Conservation (phyloP, 179 eudicot genomes). For the Beta lomatogona region DNA sequence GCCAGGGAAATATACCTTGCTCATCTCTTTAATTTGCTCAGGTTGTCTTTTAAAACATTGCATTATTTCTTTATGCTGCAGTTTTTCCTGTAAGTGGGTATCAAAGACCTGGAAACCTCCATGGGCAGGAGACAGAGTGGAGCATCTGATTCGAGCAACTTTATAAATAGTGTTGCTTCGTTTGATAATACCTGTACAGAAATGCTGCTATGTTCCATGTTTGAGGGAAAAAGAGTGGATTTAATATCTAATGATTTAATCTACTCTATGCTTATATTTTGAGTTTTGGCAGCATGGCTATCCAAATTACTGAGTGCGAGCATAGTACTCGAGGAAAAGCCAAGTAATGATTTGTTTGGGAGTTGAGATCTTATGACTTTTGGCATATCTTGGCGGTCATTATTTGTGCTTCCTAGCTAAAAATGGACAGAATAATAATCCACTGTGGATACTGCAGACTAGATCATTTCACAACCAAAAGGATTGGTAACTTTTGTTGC, state of each 20-base stretch:
- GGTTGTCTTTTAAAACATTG: constrained; percentile 10
- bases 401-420: neutral
- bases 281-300: constrained; percentile 23
- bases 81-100: constrained; percentile 38
- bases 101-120: constrained; percentile 36
- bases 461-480: constrained; percentile 30
- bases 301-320: constrained; percentile 18
- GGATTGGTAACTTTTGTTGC: constrained; percentile 30
- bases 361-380: neutral
- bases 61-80: constrained; percentile 21
- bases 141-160: constrained; percentile 41
- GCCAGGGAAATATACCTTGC: constrained; percentile 3
- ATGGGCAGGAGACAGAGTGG: constrained; percentile 30
- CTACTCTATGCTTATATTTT: neutral
- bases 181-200: constrained; percentile 23
- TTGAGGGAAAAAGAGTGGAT: neutral
- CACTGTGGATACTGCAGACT: constrained; percentile 39
- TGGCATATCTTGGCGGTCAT: constrained; percentile 17
- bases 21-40: constrained; percentile 17
- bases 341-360: constrained; percentile 26
- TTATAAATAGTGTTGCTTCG: constrained; percentile 4
- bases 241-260: neutral
- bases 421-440: constrained; percentile 32
- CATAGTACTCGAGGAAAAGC: constrained; percentile 19
- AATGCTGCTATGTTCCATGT: constrained; percentile 21